phyloP scores from a whole-genome alignment of 176 grass and related monocot genomes.

The Olyra latifolia region DNA sequence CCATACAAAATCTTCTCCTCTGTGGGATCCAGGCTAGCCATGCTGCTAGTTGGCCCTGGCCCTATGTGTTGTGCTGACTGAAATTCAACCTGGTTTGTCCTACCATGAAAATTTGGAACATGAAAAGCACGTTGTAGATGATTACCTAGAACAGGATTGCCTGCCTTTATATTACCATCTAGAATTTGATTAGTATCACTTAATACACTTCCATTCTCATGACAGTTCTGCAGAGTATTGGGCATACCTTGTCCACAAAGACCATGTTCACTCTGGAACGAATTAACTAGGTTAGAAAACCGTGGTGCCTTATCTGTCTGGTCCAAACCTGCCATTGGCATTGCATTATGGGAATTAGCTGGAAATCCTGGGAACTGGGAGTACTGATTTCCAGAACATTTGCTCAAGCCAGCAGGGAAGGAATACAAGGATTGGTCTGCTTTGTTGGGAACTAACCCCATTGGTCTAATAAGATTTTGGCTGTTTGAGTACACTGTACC shows the following conservation, averaged over 20 bases:
- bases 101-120: conserved; percentile 54
- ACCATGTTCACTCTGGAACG: conserved; percentile 45
- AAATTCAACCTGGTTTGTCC: conserved; percentile 45
- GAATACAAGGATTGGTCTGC: conserved; percentile 70
- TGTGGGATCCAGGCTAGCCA: conserved; percentile 72
- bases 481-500: conserved; percentile 61
- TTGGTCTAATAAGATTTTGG: conserved; percentile 57
- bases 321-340: conserved; percentile 41
- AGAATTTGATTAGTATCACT: conserved; percentile 45
- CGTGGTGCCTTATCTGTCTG: conserved; percentile 60
- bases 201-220: conserved; percentile 63
- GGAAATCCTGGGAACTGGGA: conserved; percentile 70
- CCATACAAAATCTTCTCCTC: conserved; percentile 94
- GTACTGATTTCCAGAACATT: conserved; percentile 62
- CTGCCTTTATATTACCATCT: conserved; percentile 51
- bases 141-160: conserved; percentile 53
- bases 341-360: conserved; percentile 55
- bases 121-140: conserved; percentile 54
- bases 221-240: conserved; percentile 65
- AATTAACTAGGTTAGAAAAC: conserved; percentile 36
- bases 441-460: conserved; percentile 64
- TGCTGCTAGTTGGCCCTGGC: conserved; percentile 44
- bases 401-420: conserved; percentile 48
- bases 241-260: conserved; percentile 44
- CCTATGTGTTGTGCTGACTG: conserved; percentile 45